Percentiles rank a stretch among this genome's conserved stretches.
These are phyloP conservation scores for Picea sitchensis DNA, from an alignment of 75 land plant species.

Conservation along the genomic window DNA sequence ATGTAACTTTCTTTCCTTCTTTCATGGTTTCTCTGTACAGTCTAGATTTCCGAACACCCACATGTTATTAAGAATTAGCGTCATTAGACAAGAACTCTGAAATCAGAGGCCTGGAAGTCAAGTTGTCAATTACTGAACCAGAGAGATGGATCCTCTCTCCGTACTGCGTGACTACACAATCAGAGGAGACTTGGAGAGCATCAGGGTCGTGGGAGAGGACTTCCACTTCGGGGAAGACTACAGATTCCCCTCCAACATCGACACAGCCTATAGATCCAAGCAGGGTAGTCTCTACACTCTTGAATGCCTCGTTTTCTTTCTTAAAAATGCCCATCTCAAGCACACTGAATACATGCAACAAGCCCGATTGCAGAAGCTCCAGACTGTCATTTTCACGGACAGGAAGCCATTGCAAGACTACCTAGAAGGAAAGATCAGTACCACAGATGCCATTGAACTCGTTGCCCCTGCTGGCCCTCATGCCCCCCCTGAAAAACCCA, in stretches of 20 bases:
- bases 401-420: constrained; percentile 43
- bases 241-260: constrained; percentile 66
- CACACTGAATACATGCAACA: constrained; percentile 62
- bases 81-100: too few species aligned
- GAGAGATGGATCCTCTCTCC: constrained; percentile 72
- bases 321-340: constrained; percentile 33
- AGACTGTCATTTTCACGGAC: constrained; percentile 47
- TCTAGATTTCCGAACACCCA: too few species aligned
- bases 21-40: too few species aligned
- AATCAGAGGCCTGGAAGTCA: too few species aligned
- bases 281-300: constrained; percentile 51
- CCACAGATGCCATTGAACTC: constrained; percentile 49
- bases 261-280: constrained; percentile 77
- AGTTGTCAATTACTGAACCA: too few species aligned
- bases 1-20: too few species aligned
- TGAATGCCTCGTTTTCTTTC: constrained; percentile 50
- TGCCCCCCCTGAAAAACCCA: not conserved
- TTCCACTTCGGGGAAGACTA: constrained; percentile 77
- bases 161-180: constrained; percentile 80
- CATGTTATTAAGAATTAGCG: too few species aligned
- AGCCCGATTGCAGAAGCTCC: constrained; percentile 39
- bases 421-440: constrained; percentile 37
- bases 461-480: constrained; percentile 26
- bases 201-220: constrained; percentile 77
- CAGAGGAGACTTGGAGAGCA: constrained; percentile 68